Evolutionary conservation across 805 yeast genomes (phyloP), one percentile per base, ranked within the genome.

Genomic region (Candida taoyuanica): DNA sequence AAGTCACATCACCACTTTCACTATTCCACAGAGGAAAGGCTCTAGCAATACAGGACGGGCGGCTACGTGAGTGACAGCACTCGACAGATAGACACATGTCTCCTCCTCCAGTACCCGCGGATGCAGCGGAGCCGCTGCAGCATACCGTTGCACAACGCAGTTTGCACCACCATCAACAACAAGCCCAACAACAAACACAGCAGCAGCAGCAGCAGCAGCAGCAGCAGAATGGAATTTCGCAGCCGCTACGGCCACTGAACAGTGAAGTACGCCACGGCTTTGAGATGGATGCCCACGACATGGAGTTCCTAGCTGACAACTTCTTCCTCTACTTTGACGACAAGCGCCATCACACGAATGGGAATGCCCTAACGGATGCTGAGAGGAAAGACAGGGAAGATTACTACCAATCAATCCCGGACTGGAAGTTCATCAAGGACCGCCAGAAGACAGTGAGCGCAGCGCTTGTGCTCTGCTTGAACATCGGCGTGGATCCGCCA

Each of bases 401-500:
- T 31, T 74, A 73, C 47, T 80, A 73, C 58, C 85, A 82, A 56
- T 82, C 86, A 4, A 81, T 85, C 3, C 62, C 77, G 3, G 97
- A 91, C 56, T 93, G 98, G 98, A 84, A 94, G 48, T 74, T 81
- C 21, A 84, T 87, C 72, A 78, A 82, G 44, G 96, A 88, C 49
- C 75, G 96, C 31, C 95, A 85, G 55, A 85, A 89, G 56, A 93
- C 98, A 1, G 87, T 89, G 11, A 81, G 85, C 38, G 98, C 97
- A 0, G 97, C 96, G 13, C 67, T 93, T 7, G 88, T 93, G 34
- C 65, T 93, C 34, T 93, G 98, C 60, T 67, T 93, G 27, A 93
- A 93, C 56, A 62, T 91, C 18, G 97, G 98, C 7, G 96, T 93
- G 2, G 98, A 91, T 50, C 98, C 98, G 3, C 98, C 98, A 1